Evolutionary conservation across 768 basidiomycete genomes (phyloP), one percentile per base, ranked within the genome.

Genomic region (Tephrocybe sp.): DNA sequence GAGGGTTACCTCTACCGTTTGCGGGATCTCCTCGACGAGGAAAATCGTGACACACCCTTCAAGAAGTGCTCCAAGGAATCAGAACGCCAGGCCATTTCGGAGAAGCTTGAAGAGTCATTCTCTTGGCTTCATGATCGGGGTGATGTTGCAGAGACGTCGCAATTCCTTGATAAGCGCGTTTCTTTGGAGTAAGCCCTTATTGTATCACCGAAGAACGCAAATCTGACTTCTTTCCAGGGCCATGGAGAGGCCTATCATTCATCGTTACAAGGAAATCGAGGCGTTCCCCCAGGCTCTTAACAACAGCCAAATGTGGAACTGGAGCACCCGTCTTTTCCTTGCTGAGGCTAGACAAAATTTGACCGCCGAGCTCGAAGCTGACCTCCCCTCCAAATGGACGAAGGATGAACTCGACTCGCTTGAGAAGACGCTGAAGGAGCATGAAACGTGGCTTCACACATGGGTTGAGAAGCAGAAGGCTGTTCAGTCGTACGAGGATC

Each of bases 1-100:
- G 97, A 99, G 67, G 83, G 87, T 26, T 97, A 97, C 63, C 69
- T 98, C n/a, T 99, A 99, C 72, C 81, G 86, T 52, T 69, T 97
- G 27, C 85, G 91, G 18, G 93, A 93, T 61, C 75, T 96, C 9
- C 73, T 98, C 25, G 77, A 81, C 25, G 83, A 87, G 31, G 78
- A 81, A 9, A 80, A 81, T 56, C 58, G 69, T 4, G 78, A 83
- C 7, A 82, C 86, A 6, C 89, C 92, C 2, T 90, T 98, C 71
- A 83, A 83, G 67, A 87, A 89, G 61, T 95, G 87, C 64, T 95
- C 93, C 4, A 86, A 86, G 55, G 69, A 74, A 8, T 62, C 64
- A 5, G 97, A 99, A 66, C 74, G 92, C 39, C 69, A 76, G 50
- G 73, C 71, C n/a, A 78, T 98, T 49, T 67, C 72, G 2, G 75